Evolutionary conservation across 2,329 filamentous ascomycete genomes (phyloP), one percentile per base, ranked within the genome.

Genomic region (Byssochlamys sp.): DNA sequence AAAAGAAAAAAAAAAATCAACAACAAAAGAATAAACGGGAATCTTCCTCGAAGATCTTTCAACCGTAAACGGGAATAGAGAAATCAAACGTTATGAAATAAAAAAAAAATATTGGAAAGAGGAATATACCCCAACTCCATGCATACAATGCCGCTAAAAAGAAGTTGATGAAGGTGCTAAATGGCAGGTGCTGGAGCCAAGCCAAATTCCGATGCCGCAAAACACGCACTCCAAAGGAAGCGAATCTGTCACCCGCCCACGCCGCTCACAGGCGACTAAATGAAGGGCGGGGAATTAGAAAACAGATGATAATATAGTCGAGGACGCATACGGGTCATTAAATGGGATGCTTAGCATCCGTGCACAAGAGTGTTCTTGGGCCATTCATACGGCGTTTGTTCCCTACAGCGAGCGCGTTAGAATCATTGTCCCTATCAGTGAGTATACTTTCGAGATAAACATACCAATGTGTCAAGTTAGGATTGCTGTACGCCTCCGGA

Each of bases 401-500:
- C 73, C 66, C 49, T 51, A n/a, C 25, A 28, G 26, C 11, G 11
- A 57, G 67, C 60, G 76, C 77, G 79, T 60, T 12, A 58, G 26
- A 6, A 11, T 14, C 11, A 24, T 19, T 12, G 28, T 19, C 39
- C 27, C n/a, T 24, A 31, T 14, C 39, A 28, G 24, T 5, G 12
- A 29, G 52, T 19, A 19, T 31, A 31, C 29, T 59, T 24, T 7
- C 5, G 14, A 10, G 39, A 19, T 28, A 54, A 12, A 66, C 69
- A 55, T 78, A 84, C 84, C 85, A 88, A 56, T 73, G 71, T 7
- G 86, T 89, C 59, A 84, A 65, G 65, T 89, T 89, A 28, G 78
- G 74, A 66, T 88, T 87, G 56, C 74, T 73, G 65, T 88, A 89
- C 2, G 83, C 79, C 57, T 80, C 76, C 1, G 78, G 77, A 65